Percentiles rank a stretch among this genome's conserved stretches.
These are phyloP conservation scores for Eucalyptus regnans DNA, from an alignment of 345 rosid genomes.

Conservation along the genomic window DNA sequence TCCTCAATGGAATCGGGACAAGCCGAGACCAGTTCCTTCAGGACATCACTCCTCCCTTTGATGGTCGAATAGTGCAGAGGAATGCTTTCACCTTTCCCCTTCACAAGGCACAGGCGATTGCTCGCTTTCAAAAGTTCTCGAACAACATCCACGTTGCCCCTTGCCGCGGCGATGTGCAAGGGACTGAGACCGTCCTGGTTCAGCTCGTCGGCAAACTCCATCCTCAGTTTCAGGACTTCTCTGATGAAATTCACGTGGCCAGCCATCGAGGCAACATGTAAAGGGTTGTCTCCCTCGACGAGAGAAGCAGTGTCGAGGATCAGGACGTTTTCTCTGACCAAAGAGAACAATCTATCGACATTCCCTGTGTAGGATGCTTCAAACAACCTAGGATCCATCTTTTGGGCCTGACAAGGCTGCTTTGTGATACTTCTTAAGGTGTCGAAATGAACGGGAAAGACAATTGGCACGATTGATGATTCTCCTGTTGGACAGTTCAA, in stretches of 20 bases:
- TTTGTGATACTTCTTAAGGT: neutral
- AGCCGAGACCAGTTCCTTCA: constrained; percentile 12
- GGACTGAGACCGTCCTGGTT: constrained; percentile 16
- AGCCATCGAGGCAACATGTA: constrained; percentile 14
- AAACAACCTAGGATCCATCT: constrained; percentile 4
- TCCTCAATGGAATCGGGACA: constrained; percentile 8
- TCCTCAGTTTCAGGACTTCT: constrained; percentile 8
- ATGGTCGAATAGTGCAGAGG: constrained; percentile 28
- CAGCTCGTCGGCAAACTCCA: constrained; percentile 1
- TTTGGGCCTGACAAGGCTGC: neutral
- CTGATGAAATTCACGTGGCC: constrained; percentile 12
- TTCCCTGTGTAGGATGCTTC: constrained; percentile 4
- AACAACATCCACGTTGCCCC: constrained; percentile 6
- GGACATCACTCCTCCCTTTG: constrained; percentile 12
- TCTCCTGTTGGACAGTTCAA: neutral
- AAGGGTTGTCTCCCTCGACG: constrained; percentile 1
- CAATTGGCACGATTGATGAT: neutral
- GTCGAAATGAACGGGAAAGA: neutral
- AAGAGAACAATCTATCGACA: neutral
- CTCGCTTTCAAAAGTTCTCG: constrained; percentile 12
- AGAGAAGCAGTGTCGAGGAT: neutral
- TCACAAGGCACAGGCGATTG: constrained; percentile 11
- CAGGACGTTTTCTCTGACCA: neutral
- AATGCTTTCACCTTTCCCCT: constrained; percentile 25
- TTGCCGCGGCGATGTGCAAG: constrained; percentile 11